Evolutionary conservation across 106 monocot species (phyloP), one percentile per base, ranked within the genome.

Genomic region (Iris macrosiphon): DNA sequence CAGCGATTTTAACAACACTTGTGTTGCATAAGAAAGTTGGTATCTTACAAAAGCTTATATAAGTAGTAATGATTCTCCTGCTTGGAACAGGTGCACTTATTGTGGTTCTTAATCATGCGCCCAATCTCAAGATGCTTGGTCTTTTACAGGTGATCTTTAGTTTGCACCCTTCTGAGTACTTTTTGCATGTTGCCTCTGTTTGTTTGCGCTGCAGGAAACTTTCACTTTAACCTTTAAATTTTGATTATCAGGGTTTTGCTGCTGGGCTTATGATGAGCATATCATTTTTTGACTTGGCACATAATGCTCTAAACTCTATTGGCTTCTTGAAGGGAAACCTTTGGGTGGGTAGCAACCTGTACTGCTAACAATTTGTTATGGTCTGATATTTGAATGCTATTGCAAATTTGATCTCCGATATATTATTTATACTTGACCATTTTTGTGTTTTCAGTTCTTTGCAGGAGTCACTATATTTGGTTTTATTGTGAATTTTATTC

Each of bases 201-300:
- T 39, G 37, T 4, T 0, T 57, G 24, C 10, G n/a, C n/a, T n/a
- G n/a, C n/a, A n/a, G n/a, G n/a, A n/a, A n/a, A 40, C 4, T 22
- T 37, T 20, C 19, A 24, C 26, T 48, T 4, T 21, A 23, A 13
- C 65, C 41, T 17, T 51, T 15, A 31, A 32, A 29, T 37, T 62
- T 59, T 33, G 43, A 28, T 45, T 12, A 47, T 58, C 65, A 95
- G 95, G 95, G 95, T 24, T 95, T 95, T 80, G 95, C 95, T 49
- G 81, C 95, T 68, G 95, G 95, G 3, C 79, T 95, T 43, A 95
- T 95, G 95, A 48, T 95, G 79, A 85, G 89, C 73, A 89, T 95
- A 70, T 89, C 95, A 14, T 95, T 95, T 63, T 52, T 95, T 7
- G 89, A 95, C 73, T 74, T 95, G 79, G 75, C 88, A 40, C 89